Evolutionary conservation across 2,329 filamentous ascomycete genomes (phyloP).

Genomic region (Cucurbitaria berberidis): DNA sequence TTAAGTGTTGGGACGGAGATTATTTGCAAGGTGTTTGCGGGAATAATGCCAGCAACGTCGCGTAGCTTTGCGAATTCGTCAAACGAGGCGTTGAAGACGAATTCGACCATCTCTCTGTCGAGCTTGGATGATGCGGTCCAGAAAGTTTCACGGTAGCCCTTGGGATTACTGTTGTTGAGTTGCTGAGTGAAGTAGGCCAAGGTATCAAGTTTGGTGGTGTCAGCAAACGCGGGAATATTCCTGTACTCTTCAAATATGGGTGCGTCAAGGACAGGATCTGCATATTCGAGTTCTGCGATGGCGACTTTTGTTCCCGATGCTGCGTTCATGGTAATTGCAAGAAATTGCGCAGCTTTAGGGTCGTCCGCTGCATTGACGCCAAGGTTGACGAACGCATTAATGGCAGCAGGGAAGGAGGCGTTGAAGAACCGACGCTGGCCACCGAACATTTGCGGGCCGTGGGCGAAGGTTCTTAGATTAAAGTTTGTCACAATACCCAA

Average conservation of each 20-base stretch:
- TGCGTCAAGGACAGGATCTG: conserved; percentile 4
- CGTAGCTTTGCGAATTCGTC: conserved; percentile 10
- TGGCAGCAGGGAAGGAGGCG: conserved; percentile 17
- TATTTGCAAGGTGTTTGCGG: conserved; percentile 24
- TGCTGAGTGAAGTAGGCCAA: conserved; percentile 22
- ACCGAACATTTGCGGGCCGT: conserved; percentile 14
- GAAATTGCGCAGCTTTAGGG: conserved; percentile 9
- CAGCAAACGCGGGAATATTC: conserved; percentile 10
- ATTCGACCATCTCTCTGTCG: conserved; percentile 13
- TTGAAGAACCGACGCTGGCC: conserved; percentile 8
- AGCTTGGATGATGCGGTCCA: conserved; percentile 30
- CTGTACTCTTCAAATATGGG: conserved; percentile 9
- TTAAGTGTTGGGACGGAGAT: conserved; percentile 20
- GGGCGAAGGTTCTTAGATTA: conserved; percentile 21
- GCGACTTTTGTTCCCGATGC: conserved; percentile 1
- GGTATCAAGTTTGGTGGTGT: conserved; percentile 21
- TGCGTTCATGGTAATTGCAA: neutral
- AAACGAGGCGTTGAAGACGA: conserved; percentile 16
- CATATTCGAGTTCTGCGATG: conserved; percentile 7
- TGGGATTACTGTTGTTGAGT: conserved; percentile 14
- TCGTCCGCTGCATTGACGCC: conserved; percentile 1
- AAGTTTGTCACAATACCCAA: conserved; percentile 39
- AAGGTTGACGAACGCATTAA: conserved; percentile 20
- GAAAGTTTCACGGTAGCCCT: conserved; percentile 21
- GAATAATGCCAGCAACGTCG: conserved; percentile 12